Percentiles rank a stretch among this genome's conserved stretches.
Conservation (phyloP, 192 early-diverging fungal genomes). For the Gorgonomyces haynaldii region DNA sequence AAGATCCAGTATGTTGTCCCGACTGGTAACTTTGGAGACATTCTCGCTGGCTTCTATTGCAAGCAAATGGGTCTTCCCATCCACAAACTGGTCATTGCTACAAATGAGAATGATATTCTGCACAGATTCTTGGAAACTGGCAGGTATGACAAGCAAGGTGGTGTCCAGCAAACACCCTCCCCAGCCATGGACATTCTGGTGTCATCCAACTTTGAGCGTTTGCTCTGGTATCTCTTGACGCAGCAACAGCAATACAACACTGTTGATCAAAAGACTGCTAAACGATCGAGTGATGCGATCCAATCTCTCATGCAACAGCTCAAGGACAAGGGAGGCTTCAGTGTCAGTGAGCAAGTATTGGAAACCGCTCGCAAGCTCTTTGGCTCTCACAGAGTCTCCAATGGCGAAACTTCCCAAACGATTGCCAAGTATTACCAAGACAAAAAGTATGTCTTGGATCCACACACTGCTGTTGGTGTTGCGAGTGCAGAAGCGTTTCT, state of each 20-base stretch:
- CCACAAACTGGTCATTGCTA: constrained; percentile 72
- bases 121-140: constrained; percentile 85
- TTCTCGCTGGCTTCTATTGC: constrained; percentile 87
- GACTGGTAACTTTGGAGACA: constrained; percentile 93
- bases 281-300: constrained; percentile 13
- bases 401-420: constrained; percentile 61
- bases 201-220: constrained; percentile 94
- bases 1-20: constrained; percentile 70
- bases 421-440: constrained; percentile 59
- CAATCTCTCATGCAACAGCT: constrained; percentile 67
- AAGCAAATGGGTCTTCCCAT: constrained; percentile 84
- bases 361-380: constrained; percentile 59
- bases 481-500: constrained; percentile 54
- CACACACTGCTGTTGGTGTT: constrained; percentile 94
- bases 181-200: constrained; percentile 98
- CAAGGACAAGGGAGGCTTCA: constrained; percentile 58
- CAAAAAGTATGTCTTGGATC: constrained; percentile 72
- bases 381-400: constrained; percentile 59
- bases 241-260: constrained; percentile 13
- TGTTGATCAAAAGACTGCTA: constrained; percentile 11
- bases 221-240: constrained; percentile 78
- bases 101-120: constrained; percentile 95
- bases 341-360: constrained; percentile 48
- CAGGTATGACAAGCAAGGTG: constrained; percentile 46
- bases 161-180: constrained; percentile 54